Evolutionary conservation across 345 rosid species (phyloP), one percentile per base, ranked within the genome.

Genomic region (Pelargonium nanum): DNA sequence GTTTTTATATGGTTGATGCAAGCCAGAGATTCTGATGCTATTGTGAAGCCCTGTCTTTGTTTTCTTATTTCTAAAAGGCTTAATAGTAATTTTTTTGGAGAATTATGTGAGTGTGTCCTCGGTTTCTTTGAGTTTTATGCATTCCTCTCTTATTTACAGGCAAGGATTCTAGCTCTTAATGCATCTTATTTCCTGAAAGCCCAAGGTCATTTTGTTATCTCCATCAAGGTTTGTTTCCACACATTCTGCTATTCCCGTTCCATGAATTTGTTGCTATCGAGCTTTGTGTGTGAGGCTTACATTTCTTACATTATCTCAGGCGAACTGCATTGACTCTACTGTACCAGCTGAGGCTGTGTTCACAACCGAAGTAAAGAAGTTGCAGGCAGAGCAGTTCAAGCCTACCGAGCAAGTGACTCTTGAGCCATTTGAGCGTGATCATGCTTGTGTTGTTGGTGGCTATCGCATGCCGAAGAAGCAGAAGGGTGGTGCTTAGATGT

Each of bases 171-270:
- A 70, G 99, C 95, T 5, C 70, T 94, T 65, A 94, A 90, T 75
- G 95, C 89, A 6, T 77, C 88, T 0, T 85, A 74, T 74, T 94
- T 90, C 28, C 82, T 94, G 40, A 94, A 94, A 73, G 53, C 99
- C 26, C 97, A 97, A 34, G 97, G 97, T 2, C 95, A 94, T 73
- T 94, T 94, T 76, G 99, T 94, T 12, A 94, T 94, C 56, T 94
- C 99, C 32, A 94, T 94, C 48, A 94, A 94, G 99, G 99, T 94
- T 55, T 19, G 85, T 71, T 24, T 62, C 50, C 28, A 22, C 4
- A 12, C 6, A 40, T 40, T 9, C 2, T 40, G n/a, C n/a, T n/a
- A n/a, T n/a, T n/a, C n/a, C n/a, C n/a, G n/a, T n/a, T n/a, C n/a
- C n/a, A n/a, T n/a, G n/a, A 32, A 16, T 30, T 51, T 32, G 12